Evolutionary conservation across 139 green algal genomes (phyloP), one percentile per base, ranked within the genome.

Genomic region (Haematococcus lacustris): DNA sequence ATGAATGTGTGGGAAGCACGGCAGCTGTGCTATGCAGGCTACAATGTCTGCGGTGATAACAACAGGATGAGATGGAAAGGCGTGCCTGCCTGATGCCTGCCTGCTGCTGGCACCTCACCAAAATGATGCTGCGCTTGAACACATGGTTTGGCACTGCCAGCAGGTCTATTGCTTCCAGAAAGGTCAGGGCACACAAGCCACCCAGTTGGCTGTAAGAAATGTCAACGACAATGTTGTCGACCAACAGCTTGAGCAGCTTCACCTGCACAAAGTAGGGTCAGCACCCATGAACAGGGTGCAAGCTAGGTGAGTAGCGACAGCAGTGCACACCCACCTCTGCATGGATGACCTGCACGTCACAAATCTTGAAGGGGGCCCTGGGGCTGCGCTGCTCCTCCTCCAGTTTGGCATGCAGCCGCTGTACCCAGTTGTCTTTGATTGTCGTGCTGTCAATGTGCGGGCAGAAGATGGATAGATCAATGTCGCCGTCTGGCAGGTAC

Each of bases 221-320:
- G 78, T 99, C 95, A n/a, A 99, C 95, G 13, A 98, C 89, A 39
- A 98, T 91, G 78, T 94, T 93, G 74, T 94, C 88, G 34, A 98
- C 90, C 62, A 97, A 72, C 76, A 89, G 97, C 81, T 99, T 99
- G 34, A 98, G 79, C 57, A 99, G 85, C 72, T 94, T 93, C 51
- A 96, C 89, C 89, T 94, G 66, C 71, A 70, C 30, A 71, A 30
- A 30, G 38, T 17, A 51, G 35, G 7, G 64, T 34, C 51, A 43
- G 9, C 64, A 51, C n/a, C n/a, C n/a, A n/a, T n/a, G n/a, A n/a
- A n/a, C n/a, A n/a, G n/a, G n/a, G n/a, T n/a, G 47, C 21, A 57
- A n/a, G 47, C 47, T 57, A 21, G 47, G 47, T 50, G 51, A 26
- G 23, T 51, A 26, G n/a, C n/a, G n/a, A n/a, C n/a, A n/a, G n/a